These are phyloP conservation scores for Botrytis paeoniae DNA, from an alignment of 2,329 filamentous ascomycete genomes.

Conservation along the genomic window DNA sequence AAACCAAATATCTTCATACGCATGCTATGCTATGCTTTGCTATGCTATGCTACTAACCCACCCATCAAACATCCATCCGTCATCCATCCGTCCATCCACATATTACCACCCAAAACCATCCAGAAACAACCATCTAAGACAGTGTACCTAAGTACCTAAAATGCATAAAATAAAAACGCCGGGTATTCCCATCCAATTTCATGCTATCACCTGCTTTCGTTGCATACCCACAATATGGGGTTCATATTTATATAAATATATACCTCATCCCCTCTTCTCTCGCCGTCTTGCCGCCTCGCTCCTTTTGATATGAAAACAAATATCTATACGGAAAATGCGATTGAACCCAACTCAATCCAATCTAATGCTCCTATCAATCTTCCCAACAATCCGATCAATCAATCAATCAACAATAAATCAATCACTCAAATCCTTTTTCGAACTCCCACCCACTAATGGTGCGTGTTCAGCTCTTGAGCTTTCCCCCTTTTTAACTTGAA, in stretches of 20 bases:
- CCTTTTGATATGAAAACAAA: background rate
- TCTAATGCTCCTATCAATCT: background rate
- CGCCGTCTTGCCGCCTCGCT: background rate
- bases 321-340: background rate
- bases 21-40: background rate
- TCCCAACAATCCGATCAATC: background rate
- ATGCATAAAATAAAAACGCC: slow-evolving; percentile 12
- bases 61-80: background rate
- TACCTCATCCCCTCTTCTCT: background rate
- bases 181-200: slow-evolving; percentile 15
- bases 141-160: background rate
- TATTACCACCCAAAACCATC: slow-evolving; percentile 6
- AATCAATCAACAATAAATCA: background rate
- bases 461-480: slow-evolving; percentile 8
- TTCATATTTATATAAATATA: background rate
- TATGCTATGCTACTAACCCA: background rate
- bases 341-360: background rate
- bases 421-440: slow-evolving; percentile 18
- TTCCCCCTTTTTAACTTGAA: slow-evolving; percentile 16
- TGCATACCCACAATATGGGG: background rate
- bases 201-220: slow-evolving; percentile 2
- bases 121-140: background rate
- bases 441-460: background rate
- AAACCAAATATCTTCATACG: background rate
- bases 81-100: background rate